These are phyloP conservation scores for Beta vulgaris DNA, from an alignment of 148 eudicot species.

Conservation along the genomic window DNA sequence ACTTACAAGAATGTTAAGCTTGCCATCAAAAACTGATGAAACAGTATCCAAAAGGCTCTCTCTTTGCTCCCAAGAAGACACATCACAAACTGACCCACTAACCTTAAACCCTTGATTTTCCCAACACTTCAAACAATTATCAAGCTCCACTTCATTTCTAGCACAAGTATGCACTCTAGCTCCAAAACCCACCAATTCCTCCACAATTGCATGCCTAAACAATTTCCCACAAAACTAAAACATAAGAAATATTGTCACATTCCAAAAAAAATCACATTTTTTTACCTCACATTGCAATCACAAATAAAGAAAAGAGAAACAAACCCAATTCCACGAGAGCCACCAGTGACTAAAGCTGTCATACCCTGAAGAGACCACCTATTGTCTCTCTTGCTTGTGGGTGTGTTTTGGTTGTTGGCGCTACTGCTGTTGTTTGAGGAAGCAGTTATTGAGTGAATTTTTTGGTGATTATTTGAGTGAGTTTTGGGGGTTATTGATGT, in stretches of 20 bases:
- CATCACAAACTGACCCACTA: slow-evolving; percentile 65
- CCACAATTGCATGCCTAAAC: slow-evolving; percentile 59
- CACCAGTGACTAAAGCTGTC: slow-evolving; percentile 75
- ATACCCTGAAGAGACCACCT: slow-evolving; percentile 32
- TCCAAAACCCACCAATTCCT: slow-evolving; percentile 64
- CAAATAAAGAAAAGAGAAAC: not conserved
- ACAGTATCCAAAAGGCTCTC: slow-evolving; percentile 39
- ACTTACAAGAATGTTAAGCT: slow-evolving; percentile 63
- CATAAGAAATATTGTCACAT: not conserved
- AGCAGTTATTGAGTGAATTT: not conserved
- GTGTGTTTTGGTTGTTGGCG: not conserved
- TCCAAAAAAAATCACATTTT: not conserved
- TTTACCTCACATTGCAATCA: not conserved
- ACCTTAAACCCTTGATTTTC: slow-evolving; percentile 44
- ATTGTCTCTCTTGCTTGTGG: not conserved
- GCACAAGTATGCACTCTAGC: slow-evolving; percentile 71
- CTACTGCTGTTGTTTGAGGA: slow-evolving; percentile 13
- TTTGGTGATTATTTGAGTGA: slow-evolving; percentile 1
- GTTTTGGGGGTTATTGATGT: not conserved
- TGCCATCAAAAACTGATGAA: slow-evolving; percentile 50
- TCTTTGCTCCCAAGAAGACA: slow-evolving; percentile 46
- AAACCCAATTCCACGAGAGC: slow-evolving; percentile 74
- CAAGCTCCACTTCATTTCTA: slow-evolving; percentile 45
- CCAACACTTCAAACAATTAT: slow-evolving; percentile 49
- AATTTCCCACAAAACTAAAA: slow-evolving; percentile 1